These are phyloP conservation scores for Venturia pyrina DNA, from an alignment of 2,329 filamentous ascomycete species.

Conservation along the genomic window DNA sequence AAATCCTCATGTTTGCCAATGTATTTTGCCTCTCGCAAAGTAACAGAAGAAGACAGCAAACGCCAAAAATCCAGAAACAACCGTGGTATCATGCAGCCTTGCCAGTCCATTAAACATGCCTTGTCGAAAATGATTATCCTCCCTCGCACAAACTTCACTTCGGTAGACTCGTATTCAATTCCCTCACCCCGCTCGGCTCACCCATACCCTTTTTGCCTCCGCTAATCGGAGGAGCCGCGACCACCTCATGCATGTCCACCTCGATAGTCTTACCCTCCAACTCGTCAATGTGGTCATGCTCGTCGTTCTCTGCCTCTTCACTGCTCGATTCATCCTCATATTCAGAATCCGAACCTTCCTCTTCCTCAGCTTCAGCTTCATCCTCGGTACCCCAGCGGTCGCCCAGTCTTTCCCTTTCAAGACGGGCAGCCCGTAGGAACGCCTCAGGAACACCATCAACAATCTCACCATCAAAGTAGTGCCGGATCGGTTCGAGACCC, in stretches of 20 bases:
- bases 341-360: constrained; percentile 18
- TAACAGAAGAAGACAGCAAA: neutral
- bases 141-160: neutral
- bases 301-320: constrained; percentile 18
- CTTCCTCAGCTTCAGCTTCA: neutral
- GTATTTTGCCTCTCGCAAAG: neutral
- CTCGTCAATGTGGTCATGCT: neutral
- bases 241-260: neutral
- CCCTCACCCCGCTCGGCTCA: neutral
- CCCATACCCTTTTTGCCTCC: neutral
- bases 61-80: neutral
- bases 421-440: neutral
- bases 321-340: constrained; percentile 21
- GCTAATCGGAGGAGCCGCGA: neutral
- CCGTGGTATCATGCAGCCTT: neutral
- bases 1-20: neutral
- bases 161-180: neutral
- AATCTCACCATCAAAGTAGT: constrained; percentile 20
- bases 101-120: neutral
- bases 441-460: constrained; percentile 19
- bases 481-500: constrained; percentile 23
- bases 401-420: neutral
- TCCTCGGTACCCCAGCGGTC: neutral
- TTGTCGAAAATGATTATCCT: neutral
- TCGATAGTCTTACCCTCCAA: neutral